Percentiles rank a stretch among this genome's conserved stretches.
Evolutionary conservation across 352 stramenopile genomes (phyloP).

Genomic region (Sclerospora graminicola): DNA sequence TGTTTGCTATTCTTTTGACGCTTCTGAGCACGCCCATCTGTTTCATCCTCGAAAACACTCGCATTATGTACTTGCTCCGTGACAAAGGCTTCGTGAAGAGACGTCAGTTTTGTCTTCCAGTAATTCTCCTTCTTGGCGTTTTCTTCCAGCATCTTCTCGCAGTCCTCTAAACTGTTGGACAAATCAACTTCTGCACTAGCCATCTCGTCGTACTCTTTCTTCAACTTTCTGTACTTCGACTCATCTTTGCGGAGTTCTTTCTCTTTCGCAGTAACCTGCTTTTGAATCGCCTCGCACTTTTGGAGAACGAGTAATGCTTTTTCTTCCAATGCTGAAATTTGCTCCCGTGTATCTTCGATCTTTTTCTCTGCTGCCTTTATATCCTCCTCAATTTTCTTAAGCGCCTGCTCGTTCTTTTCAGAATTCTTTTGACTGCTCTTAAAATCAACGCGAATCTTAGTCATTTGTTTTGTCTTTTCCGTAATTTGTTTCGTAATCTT

Average conservation of each 20-base stretch:
- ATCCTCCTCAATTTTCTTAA: slow-evolving; percentile 67
- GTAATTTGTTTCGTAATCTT: slow-evolving; percentile 81
- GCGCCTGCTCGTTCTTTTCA: slow-evolving; percentile 52
- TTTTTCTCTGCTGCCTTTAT: slow-evolving; percentile 56
- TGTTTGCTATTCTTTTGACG: slow-evolving; percentile 34
- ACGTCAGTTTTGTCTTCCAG: slow-evolving; percentile 68
- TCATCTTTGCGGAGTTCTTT: slow-evolving; percentile 66
- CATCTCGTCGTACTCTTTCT: slow-evolving; percentile 86
- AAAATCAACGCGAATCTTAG: slow-evolving; percentile 75
- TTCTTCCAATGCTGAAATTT: slow-evolving; percentile 90
- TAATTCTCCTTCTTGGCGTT: slow-evolving; percentile 85
- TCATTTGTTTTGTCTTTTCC: slow-evolving; percentile 84
- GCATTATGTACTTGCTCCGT: slow-evolving; percentile 70
- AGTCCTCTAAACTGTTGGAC: slow-evolving; percentile 87
- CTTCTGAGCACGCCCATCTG: slow-evolving; percentile 26
- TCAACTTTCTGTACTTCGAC: slow-evolving; percentile 78
- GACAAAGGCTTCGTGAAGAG: slow-evolving; percentile 47
- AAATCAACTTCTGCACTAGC: slow-evolving; percentile 91
- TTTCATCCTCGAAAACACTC: slow-evolving; percentile 58
- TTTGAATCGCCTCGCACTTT: slow-evolving; percentile 87
- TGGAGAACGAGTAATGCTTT: slow-evolving; percentile 86
- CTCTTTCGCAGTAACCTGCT: slow-evolving; percentile 81
- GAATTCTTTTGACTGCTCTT: slow-evolving; percentile 76
- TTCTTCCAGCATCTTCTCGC: slow-evolving; percentile 89
- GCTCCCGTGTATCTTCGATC: slow-evolving; percentile 77